Base-by-base conservation (phyloP, 2,329 filamentous ascomycete genomes). In the Coleophoma cylindrospora region DNA sequence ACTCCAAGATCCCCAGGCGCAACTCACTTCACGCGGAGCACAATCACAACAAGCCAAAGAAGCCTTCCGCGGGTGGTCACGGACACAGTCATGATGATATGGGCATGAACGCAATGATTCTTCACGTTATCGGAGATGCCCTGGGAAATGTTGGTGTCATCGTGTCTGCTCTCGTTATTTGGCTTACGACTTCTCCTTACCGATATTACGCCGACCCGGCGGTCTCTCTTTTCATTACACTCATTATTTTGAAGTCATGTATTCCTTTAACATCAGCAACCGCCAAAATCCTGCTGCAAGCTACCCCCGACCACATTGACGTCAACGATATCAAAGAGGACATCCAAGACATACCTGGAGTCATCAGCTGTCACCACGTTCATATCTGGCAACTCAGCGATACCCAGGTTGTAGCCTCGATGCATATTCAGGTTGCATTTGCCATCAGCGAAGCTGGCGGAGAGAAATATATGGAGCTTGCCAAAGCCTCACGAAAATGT, bases 351-450 rank as follows among this genome's bases (percentile, higher is more conserved):
- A 81, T 99, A 6, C 86, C 87, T 0, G 91, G 91, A 40, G 87
- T 99, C 44, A 75, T 94, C 54, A 90, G 87, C 66, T 96, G 91
- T 64, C 94, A 99, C 70, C 92, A 99, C 67, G 79, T 99, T 19
- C 94, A 99, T 66, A 91, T 99, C 54, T 99, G 94, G 94, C 92
- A 97, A 68, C 80, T 99, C 34, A 95, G 88, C 14, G 92, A 97
- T 65, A 94, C 91, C 47, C 96, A 96, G 73, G 77, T 96, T 34
- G 87, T 99, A 36, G 92, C 94, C 12, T 94, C 88, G 11, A 81
- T 99, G 69, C 94, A 99, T 65, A 86, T 99, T 41, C 90, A 96
- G 67, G 87, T 99, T 19, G 84, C 85, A 43, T 96, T 95, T 66
- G 88, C 91, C 59, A 91, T 95, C 67, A 86, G 91, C 64, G 88